These are phyloP conservation scores for Caloboletus firmus DNA, from an alignment of 1,284 basidiomycete species.

Conservation along the genomic window DNA sequence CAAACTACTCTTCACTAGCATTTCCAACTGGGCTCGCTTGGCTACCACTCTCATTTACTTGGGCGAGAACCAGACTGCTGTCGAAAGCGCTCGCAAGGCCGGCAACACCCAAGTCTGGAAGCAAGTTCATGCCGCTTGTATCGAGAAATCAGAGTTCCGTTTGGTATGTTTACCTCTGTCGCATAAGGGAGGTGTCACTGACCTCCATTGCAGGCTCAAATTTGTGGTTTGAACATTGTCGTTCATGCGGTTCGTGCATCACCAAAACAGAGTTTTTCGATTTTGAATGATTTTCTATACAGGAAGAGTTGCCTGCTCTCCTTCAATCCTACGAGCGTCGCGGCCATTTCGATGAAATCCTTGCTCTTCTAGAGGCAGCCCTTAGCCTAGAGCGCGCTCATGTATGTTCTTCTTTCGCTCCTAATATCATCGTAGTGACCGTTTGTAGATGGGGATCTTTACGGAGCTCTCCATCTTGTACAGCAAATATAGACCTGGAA, in stretches of 20 bases:
- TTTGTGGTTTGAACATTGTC: slow-evolving; percentile 95
- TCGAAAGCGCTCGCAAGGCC: slow-evolving; percentile 97
- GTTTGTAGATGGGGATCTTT: slow-evolving; percentile 80
- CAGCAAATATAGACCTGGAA: slow-evolving; percentile 95
- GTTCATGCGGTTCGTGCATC: slow-evolving; percentile 73
- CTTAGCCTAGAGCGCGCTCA: slow-evolving; percentile 95
- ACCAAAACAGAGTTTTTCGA: background rate
- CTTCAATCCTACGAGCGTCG: slow-evolving; percentile 87
- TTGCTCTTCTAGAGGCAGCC: slow-evolving; percentile 90
- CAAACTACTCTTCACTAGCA: slow-evolving; percentile 93
- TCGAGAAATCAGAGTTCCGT: slow-evolving; percentile 97
- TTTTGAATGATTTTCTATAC: slow-evolving; percentile 10
- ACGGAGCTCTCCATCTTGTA: slow-evolving; percentile 94
- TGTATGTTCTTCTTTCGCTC: slow-evolving; percentile 47
- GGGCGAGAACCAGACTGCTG: slow-evolving; percentile 96
- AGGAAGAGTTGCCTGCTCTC: slow-evolving; percentile 87
- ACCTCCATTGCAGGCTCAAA: slow-evolving; percentile 69
- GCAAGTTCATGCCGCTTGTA: slow-evolving; percentile 97
- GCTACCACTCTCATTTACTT: slow-evolving; percentile 99
- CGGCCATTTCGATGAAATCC: slow-evolving; percentile 94
- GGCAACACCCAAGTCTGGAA: slow-evolving; percentile 99
- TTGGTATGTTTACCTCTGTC: slow-evolving; percentile 46
- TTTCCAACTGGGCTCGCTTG: slow-evolving; percentile 97
- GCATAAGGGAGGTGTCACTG: background rate
- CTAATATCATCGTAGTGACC: slow-evolving; percentile 11